These are phyloP conservation scores for Pestalotiopsis sp. DNA, from an alignment of 2,329 filamentous ascomycete genomes.

Conservation along the genomic window DNA sequence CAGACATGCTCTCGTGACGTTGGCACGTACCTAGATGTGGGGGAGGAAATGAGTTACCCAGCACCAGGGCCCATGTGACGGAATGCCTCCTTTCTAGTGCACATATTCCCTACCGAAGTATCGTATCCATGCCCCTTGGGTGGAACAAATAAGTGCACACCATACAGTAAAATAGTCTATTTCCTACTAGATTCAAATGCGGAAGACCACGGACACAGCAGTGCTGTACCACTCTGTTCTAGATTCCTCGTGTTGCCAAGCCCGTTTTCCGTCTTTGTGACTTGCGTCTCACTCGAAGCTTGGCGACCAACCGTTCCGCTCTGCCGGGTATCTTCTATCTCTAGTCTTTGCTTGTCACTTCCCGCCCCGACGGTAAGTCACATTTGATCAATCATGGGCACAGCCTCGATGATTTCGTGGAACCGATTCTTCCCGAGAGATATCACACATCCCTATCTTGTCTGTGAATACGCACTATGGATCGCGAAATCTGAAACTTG, in stretches of 20 bases:
- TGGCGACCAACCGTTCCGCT: constrained; percentile 2
- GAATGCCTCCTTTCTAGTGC: neutral
- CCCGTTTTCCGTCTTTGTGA: neutral
- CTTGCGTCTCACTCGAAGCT: neutral
- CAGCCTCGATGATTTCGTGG: neutral
- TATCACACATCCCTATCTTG: neutral
- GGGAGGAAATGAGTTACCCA: neutral
- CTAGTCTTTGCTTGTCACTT: neutral
- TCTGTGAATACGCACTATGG: too few species aligned
- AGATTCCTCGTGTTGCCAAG: neutral
- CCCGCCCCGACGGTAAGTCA: too few species aligned
- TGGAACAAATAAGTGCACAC: neutral
- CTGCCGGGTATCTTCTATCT: neutral
- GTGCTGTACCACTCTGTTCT: neutral
- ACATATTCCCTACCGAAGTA: neutral
- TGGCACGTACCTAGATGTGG: neutral
- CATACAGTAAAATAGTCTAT: neutral
- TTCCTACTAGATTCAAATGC: neutral
- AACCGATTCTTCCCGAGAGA: neutral
- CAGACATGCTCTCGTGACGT: neutral
- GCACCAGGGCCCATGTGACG: neutral
- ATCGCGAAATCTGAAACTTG: neutral
- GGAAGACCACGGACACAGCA: neutral
- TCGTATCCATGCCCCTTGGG: neutral
- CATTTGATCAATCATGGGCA: neutral